Conservation (phyloP, 2,329 filamentous ascomycete genomes). For the Pseudogymnoascus sp. region DNA sequence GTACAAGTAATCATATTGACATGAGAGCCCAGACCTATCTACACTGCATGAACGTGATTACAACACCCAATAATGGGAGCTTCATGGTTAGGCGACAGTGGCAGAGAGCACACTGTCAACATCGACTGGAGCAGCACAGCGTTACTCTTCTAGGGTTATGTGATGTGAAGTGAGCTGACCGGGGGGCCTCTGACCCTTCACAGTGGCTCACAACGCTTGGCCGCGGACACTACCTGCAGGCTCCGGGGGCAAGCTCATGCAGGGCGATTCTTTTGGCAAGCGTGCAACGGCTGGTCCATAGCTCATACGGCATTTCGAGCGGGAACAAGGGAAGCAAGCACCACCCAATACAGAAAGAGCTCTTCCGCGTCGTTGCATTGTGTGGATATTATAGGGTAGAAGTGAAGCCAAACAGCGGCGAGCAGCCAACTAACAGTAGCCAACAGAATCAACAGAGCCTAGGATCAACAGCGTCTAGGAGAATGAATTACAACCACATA, state of each 20-base stretch:
- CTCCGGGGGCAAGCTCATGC: constrained; percentile 9
- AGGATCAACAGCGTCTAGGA: neutral
- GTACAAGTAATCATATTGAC: neutral
- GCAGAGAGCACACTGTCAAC: neutral
- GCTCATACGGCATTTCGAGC: neutral
- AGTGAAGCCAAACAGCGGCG: neutral
- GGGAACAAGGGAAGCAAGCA: constrained; percentile 3
- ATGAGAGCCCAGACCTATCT: neutral
- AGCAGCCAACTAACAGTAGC: neutral
- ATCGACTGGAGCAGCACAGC: neutral
- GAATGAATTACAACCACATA: neutral
- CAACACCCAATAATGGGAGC: neutral
- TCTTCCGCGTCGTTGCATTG: neutral
- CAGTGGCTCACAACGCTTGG: constrained; percentile 6
- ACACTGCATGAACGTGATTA: neutral
- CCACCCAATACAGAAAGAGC: neutral
- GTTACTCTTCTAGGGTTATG: neutral
- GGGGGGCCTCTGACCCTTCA: neutral
- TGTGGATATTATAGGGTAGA: neutral
- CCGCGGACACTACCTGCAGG: constrained; percentile 1
- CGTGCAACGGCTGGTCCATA: neutral
- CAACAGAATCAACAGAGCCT: neutral
- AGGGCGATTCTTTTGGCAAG: constrained; percentile 5
- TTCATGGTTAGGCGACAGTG: neutral
- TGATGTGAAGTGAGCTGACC: neutral